Evolutionary conservation across 2,329 filamentous ascomycete genomes (phyloP), one percentile per base, ranked within the genome.

Genomic region (Nigrograna mackinnonii): DNA sequence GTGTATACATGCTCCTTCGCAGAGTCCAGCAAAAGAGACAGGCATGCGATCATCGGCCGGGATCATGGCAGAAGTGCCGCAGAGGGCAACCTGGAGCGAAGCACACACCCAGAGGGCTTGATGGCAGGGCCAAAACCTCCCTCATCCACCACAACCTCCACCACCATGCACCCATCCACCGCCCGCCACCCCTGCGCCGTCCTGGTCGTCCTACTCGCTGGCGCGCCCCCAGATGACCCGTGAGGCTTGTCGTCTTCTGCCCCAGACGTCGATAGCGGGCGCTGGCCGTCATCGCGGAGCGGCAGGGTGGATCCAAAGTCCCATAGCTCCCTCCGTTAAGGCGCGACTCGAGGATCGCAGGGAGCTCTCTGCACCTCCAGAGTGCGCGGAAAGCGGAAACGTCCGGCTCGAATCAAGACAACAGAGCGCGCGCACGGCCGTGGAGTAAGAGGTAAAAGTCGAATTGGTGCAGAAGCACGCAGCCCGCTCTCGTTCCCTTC

Each of bases 381-480:
- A 52, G 46, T 52, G 52, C 46, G 50, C 62, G 60, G 60, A 61
- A 63, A 53, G 51, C 64, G 62, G 63, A 64, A 66, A 51, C 52
- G 58, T 57, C 52, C 48, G 50, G 48, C 43, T 52, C 41, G 49
- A 49, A 49, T 48, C 43, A 51, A 41, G 36, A 35, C 46, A 34
- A 28, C 24, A 30, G 38, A 48, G 39, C 32, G 22, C 22, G 55
- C 43, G 60, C 60, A 62, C 61, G 60, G 60, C 47, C 56, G 48
- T 39, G 32, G 24, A 46, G 33, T 30, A 35, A 31, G 39, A 47
- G 48, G 48, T 48, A 43, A 44, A 47, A 36, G 43, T 43, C 39
- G 45, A 57, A 50, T 43, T 41, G 39, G 44, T 38, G 50, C 55
- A 46, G 41, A 39, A 26, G 32, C 33, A 37, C 30, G 24, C 44